Conservation (phyloP, 192 early-diverging fungal genomes). For the Rhizophagus sp. region DNA sequence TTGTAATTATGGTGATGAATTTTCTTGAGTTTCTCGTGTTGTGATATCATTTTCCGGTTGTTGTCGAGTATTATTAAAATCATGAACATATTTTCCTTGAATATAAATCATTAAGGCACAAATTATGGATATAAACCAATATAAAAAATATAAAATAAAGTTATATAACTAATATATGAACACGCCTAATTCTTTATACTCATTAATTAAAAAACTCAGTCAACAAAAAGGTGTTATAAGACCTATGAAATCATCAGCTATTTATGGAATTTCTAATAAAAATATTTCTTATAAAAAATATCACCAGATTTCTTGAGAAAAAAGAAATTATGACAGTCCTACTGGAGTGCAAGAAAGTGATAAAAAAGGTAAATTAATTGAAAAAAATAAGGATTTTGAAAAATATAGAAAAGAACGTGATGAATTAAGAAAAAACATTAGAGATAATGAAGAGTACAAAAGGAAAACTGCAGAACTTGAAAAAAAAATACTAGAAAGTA, state of each 20-base stretch:
- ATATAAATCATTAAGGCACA: conserved; percentile 26
- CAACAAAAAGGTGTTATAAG: background rate
- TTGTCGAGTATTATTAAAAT: conserved; percentile 24
- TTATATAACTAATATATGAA: conserved; percentile 19
- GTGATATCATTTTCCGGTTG: conserved; percentile 27
- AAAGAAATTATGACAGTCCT: no score
- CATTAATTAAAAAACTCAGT: conserved; percentile 10
- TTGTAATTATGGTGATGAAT: conserved; percentile 22
- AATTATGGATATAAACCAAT: conserved; percentile 20
- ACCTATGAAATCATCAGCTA: conserved; percentile 5
- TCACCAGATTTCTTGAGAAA: no score
- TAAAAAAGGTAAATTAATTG: no score
- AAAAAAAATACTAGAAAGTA: no score
- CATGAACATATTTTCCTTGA: conserved; percentile 27
- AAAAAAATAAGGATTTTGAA: no score
- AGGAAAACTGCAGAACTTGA: no score
- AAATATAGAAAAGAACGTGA: no score
- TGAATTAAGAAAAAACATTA: no score
- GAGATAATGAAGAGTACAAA: no score
- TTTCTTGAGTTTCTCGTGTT: conserved; percentile 26
- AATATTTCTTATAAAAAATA: background rate
- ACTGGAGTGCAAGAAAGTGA: no score
- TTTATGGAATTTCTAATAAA: conserved; percentile 14
- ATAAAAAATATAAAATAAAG: conserved; percentile 22
- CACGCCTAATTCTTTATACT: conserved; percentile 13